Evolutionary conservation across 441 rosid genomes (phyloP).

Genomic region (Gossypium armourianum): DNA sequence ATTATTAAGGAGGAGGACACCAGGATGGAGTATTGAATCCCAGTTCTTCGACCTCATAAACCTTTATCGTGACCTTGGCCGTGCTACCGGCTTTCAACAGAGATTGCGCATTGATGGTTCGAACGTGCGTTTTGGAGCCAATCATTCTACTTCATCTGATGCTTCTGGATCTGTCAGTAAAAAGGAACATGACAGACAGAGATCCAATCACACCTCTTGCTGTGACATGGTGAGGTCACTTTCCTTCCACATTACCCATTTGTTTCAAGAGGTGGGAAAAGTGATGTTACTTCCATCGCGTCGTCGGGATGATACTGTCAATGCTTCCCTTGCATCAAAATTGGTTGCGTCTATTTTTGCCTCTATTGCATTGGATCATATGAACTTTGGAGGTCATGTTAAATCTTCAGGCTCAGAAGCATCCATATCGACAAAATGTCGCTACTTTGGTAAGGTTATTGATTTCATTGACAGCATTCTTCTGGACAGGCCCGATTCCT

Average conservation of each 20-base stretch:
- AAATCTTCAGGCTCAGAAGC: constrained; percentile 46
- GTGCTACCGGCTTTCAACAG: constrained; percentile 63
- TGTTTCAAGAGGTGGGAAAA: constrained; percentile 96
- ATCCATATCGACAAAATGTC: constrained; percentile 70
- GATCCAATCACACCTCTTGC: constrained; percentile 71
- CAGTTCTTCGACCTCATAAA: constrained; percentile 90
- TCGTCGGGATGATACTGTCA: constrained; percentile 80
- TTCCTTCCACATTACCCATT: constrained; percentile 73
- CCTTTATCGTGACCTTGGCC: constrained; percentile 85
- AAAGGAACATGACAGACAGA: constrained; percentile 62
- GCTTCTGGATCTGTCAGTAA: constrained; percentile 33
- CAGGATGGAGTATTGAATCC: constrained; percentile 81
- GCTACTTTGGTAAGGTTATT: constrained; percentile 85
- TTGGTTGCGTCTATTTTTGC: constrained; percentile 74
- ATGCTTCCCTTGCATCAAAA: constrained; percentile 80
- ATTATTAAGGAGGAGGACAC: constrained; percentile 69
- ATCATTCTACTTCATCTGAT: constrained; percentile 44
- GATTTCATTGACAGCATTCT: constrained; percentile 81
- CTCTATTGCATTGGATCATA: constrained; percentile 61
- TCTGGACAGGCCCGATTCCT: constrained; percentile 82
- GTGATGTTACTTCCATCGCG: constrained; percentile 89
- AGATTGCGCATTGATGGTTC: constrained; percentile 45
- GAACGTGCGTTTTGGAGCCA: constrained; percentile 33
- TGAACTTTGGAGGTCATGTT: constrained; percentile 67
- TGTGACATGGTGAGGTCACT: constrained; percentile 88